Conservation (phyloP, 306 rosid species). For the Sicyos baderoa region DNA sequence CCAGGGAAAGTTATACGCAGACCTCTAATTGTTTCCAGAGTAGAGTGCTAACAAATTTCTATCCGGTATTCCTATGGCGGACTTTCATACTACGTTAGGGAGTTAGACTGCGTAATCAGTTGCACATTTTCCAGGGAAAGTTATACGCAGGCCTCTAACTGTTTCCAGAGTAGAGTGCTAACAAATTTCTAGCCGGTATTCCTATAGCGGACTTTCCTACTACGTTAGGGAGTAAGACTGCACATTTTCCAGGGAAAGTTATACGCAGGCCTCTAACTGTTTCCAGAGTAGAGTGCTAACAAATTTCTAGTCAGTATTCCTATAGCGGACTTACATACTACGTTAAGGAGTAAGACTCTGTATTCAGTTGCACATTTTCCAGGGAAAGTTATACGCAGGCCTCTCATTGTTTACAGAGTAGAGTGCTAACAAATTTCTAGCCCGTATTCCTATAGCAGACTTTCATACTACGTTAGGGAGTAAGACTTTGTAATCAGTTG, state of each 20-base stretch:
- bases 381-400: conserved; percentile 15
- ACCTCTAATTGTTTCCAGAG: neutral
- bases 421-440: neutral
- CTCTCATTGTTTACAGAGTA: neutral
- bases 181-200: too few species aligned
- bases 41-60: neutral
- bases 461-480: neutral
- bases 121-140: neutral
- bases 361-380: neutral
- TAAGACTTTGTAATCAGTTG: neutral
- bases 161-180: neutral
- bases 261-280: conserved; percentile 14
- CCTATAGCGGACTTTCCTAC: neutral
- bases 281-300: neutral
- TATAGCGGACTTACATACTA: neutral
- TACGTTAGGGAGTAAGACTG: neutral
- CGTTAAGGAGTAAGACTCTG: neutral
- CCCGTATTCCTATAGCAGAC: neutral
- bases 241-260: neutral
- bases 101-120: neutral
- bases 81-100: neutral
- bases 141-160: conserved; percentile 14
- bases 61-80: neutral
- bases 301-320: too few species aligned
- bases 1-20: conserved; percentile 14